These are phyloP conservation scores for Blastocystis sp. DNA, from an alignment of 352 stramenopile genomes.

Conservation along the genomic window DNA sequence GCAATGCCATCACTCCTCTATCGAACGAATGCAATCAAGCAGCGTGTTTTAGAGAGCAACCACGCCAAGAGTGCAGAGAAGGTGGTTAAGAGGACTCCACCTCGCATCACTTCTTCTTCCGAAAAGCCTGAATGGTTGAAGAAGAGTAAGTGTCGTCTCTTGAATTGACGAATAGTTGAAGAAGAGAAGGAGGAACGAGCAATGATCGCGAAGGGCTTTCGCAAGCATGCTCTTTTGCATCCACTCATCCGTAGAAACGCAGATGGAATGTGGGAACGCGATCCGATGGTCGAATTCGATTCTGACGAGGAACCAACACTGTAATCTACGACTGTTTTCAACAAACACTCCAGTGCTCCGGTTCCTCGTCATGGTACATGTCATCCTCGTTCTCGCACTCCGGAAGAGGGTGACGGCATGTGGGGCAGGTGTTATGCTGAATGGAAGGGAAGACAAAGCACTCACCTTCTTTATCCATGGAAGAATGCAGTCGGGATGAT, in stretches of 20 bases:
- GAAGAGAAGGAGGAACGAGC: conserved; percentile 29
- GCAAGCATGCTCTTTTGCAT: conserved; percentile 4
- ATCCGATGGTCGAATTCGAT: conserved; percentile 55
- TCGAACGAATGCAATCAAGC: conserved; percentile 45
- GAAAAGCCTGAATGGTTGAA: conserved; percentile 20
- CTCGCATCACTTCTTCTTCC: not conserved
- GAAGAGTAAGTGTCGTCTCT: not conserved
- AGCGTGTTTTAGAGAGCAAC: conserved; percentile 15
- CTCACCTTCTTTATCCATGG: conserved; percentile 48
- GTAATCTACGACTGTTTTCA: not conserved
- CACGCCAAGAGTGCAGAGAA: not conserved
- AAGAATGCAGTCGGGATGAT: conserved; percentile 62
- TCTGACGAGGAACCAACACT: conserved; percentile 44
- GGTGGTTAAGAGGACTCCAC: not conserved
- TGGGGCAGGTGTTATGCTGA: conserved; percentile 65
- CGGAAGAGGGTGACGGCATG: conserved; percentile 24
- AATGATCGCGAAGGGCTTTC: conserved; percentile 56
- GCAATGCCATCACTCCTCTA: conserved; percentile 37
- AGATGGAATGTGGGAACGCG: conserved; percentile 34
- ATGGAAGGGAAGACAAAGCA: not conserved
- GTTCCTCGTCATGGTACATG: not conserved
- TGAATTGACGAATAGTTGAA: conserved; percentile 11
- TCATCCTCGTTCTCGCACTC: conserved; percentile 17
- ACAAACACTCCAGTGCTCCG: not conserved
- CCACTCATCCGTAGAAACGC: conserved; percentile 9